These are phyloP conservation scores for Noccaea bulbosa DNA, from an alignment of 345 rosid genomes.

Conservation along the genomic window DNA sequence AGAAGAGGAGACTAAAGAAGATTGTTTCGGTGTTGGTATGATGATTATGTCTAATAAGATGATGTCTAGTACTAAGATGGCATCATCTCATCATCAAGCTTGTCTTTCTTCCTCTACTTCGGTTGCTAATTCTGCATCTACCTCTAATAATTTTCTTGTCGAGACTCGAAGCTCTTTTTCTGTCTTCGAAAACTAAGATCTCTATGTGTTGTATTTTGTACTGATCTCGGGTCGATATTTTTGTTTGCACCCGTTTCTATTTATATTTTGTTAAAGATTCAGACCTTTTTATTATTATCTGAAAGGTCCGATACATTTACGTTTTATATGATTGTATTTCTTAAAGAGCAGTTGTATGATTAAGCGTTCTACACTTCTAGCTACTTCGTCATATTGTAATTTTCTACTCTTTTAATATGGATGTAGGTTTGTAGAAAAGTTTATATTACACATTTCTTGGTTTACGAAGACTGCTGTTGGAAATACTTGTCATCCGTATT, in stretches of 20 bases:
- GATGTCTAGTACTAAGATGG: background rate
- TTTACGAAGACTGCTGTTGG: background rate
- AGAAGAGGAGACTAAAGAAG: conserved; percentile 75
- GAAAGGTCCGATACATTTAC: conserved; percentile 20
- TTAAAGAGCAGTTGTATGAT: background rate
- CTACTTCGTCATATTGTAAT: background rate
- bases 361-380: background rate
- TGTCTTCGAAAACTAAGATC: conserved; percentile 30
- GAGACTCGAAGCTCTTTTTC: conserved; percentile 42
- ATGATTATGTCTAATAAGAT: conserved; percentile 33
- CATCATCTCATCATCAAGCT: conserved; percentile 31
- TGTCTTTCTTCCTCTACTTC: conserved; percentile 29
- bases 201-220: background rate
- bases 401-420: background rate
- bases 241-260: conserved; percentile 29
- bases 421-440: background rate
- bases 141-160: conserved; percentile 44
- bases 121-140: conserved; percentile 29
- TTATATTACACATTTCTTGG: background rate
- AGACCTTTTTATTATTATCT: conserved; percentile 32
- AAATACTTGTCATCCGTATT: background rate
- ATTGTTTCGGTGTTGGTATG: conserved; percentile 43
- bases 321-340: background rate
- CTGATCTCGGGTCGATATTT: conserved; percentile 38
- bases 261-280: conserved; percentile 11